These are phyloP conservation scores for Gossypium rotundifolium DNA, from an alignment of 345 rosid genomes.

Conservation along the genomic window DNA sequence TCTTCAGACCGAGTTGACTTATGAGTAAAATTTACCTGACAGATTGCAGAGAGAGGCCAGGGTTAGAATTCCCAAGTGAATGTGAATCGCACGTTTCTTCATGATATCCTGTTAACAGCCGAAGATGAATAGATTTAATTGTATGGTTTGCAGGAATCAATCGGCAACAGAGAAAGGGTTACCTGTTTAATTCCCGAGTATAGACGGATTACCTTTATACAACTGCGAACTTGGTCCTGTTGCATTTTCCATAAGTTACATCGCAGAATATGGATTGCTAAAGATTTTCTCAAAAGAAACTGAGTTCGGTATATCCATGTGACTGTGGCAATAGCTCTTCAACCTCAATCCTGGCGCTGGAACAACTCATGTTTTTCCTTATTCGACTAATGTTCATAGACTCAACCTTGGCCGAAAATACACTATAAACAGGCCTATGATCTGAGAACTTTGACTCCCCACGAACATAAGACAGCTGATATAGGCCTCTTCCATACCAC, in stretches of 20 bases:
- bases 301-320: slow-evolving; percentile 46
- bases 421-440: slow-evolving; percentile 90
- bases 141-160: background rate
- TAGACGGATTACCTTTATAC: slow-evolving; percentile 11
- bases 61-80: background rate
- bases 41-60: background rate
- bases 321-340: slow-evolving; percentile 79
- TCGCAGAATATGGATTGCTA: slow-evolving; percentile 2
- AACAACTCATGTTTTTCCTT: slow-evolving; percentile 66
- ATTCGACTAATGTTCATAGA: slow-evolving; percentile 48
- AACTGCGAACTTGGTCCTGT: background rate
- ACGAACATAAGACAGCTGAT: slow-evolving; percentile 85
- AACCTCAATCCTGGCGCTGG: slow-evolving; percentile 78
- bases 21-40: slow-evolving; percentile 12
- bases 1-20: background rate
- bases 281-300: slow-evolving; percentile 33
- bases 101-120: slow-evolving; percentile 13
- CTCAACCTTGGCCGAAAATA: slow-evolving; percentile 84
- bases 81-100: background rate
- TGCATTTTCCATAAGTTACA: background rate
- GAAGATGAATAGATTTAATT: background rate
- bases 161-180: slow-evolving; percentile 2
- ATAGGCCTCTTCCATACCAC: slow-evolving; percentile 84
- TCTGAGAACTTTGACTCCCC: slow-evolving; percentile 99
- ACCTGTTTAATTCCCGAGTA: background rate